These are phyloP conservation scores for Theileria luwenshuni DNA, from an alignment of 169 alveolate species.

Conservation along the genomic window DNA sequence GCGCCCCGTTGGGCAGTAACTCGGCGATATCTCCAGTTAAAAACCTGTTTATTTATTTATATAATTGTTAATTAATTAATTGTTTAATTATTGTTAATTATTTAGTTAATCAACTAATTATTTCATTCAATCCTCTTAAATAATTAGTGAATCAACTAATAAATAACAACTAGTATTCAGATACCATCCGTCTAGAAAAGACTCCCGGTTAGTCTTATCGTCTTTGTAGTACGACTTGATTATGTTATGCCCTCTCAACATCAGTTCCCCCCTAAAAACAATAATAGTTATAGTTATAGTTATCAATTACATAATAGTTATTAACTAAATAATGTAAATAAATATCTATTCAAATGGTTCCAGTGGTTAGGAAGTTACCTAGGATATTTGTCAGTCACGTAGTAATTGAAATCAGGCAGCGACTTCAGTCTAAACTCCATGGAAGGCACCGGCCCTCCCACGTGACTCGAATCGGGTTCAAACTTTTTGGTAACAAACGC, in stretches of 20 bases:
- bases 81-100: no score
- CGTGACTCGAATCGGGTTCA: conserved; percentile 78
- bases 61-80: no score
- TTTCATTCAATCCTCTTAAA: no score
- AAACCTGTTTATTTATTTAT: conserved; percentile 38
- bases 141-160: no score
- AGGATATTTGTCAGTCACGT: conserved; percentile 67
- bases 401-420: conserved; percentile 88
- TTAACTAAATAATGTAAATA: conserved; percentile 28
- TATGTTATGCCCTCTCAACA: conserved; percentile 83
- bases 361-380: conserved; percentile 30
- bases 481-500: conserved; percentile 45
- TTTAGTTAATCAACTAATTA: no score
- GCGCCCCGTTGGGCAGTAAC: conserved; percentile 78
- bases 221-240: conserved; percentile 87
- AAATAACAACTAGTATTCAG: no score
- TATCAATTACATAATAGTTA: conserved; percentile 28
- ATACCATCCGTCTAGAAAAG: conserved; percentile 88
- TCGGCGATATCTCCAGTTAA: conserved; percentile 93
- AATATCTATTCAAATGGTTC: conserved; percentile 33
- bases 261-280: conserved; percentile 71
- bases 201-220: conserved; percentile 82
- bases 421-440: conserved; percentile 86
- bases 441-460: conserved; percentile 89
- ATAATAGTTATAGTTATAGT: conserved; percentile 32